Evolutionary conservation across 2,329 filamentous ascomycete genomes (phyloP), one percentile per base, ranked within the genome.

Genomic region (Cercospora sp.): DNA sequence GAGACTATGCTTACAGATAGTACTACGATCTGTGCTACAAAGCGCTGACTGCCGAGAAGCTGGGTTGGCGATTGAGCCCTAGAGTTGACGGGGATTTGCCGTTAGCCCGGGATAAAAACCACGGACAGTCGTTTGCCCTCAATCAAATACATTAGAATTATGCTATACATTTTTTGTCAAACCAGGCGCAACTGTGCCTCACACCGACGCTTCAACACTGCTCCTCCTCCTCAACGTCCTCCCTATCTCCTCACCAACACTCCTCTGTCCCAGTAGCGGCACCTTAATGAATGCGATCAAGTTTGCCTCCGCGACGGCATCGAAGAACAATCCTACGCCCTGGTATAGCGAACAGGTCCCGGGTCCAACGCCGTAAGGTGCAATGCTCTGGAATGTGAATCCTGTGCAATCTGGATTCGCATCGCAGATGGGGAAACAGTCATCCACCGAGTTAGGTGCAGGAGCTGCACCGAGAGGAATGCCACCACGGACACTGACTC

Each of bases 381-480:
- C 55, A 16, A 65, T 53, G 31, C 63, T 65, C 63, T 65, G 55
- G 39, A 65, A 65, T 1, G 63, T 60, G n/a, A 65, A 65, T 5
- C 63, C 63, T n/a, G 63, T 65, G 23, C 63, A 65, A 5, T 20
- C 18, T 12, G 16, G 18, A 4, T 65, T 51, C 5, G 55, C 63
- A 45, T 65, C 63, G 6, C 63, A 65, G n/a, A 39, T 28, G 9
- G 39, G 31, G 26, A 65, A 65, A 13, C 63, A 65, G 12, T 65
- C 63, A 8, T 65, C 63, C 2, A 60, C 63, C 10, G 63, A 65
- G 30, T 65, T 65, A 5, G 63, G 63, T 3, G 63, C 63, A 2
- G 55, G 18, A 3, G 48, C 63, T 16, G 57, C 26, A 13, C 31
- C 53, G 4, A 65, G 63, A 26, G 20, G 33, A 36, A 6, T 39